A percentile compares a stretch with the other conserved stretches of the same genome.
Conservation (phyloP, 345 rosid species). For the Pistacia vera region DNA sequence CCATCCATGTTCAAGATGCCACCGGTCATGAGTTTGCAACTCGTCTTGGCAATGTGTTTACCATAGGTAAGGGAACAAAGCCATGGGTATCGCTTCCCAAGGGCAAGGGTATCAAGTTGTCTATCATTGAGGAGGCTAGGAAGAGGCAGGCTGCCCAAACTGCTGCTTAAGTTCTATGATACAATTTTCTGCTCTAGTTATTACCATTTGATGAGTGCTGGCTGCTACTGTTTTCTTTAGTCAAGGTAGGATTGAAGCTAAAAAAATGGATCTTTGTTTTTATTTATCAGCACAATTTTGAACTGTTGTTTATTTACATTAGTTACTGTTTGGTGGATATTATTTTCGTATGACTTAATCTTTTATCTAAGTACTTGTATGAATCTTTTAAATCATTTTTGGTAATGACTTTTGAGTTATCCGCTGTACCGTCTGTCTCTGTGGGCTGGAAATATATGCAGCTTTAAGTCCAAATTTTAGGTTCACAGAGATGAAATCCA, state of each 20-base stretch:
- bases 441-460: no score
- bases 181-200: background rate
- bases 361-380: background rate
- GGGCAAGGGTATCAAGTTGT: conserved; percentile 87
- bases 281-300: conserved; percentile 17
- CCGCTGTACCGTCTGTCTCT: background rate
- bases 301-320: background rate
- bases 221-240: background rate
- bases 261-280: background rate
- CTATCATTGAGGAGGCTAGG: conserved; percentile 84
- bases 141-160: conserved; percentile 72
- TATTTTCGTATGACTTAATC: background rate
- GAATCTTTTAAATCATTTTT: background rate
- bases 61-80: conserved; percentile 77
- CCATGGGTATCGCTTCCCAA: conserved; percentile 91
- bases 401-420: background rate
- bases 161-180: conserved; percentile 28
- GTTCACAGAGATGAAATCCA: no score
- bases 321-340: conserved; percentile 1
- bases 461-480: no score
- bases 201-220: conserved; percentile 6
- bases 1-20: conserved; percentile 76
- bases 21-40: conserved; percentile 89
- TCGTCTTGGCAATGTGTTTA: conserved; percentile 76
- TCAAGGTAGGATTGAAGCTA: conserved; percentile 4